A percentile compares a stretch with the other conserved stretches of the same genome.
These are phyloP conservation scores for Colletotrichum phormii DNA, from an alignment of 2,329 filamentous ascomycete species.

Conservation along the genomic window DNA sequence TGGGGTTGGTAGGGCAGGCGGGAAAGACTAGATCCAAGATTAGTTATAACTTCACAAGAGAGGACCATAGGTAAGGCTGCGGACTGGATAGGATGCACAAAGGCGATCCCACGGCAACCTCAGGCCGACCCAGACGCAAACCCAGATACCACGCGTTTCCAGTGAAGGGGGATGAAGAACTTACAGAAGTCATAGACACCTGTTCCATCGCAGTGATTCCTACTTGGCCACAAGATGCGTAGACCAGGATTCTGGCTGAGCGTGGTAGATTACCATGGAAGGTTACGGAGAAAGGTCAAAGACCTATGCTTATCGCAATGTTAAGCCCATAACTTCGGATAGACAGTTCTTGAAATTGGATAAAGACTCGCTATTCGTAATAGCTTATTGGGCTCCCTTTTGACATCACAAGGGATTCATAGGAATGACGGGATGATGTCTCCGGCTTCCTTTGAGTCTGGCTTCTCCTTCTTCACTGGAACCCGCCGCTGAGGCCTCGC, in stretches of 20 bases:
- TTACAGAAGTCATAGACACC: not conserved
- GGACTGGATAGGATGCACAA: not conserved
- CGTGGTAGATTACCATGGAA: not conserved
- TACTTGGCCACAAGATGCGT: not conserved
- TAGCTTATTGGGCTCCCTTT: not conserved
- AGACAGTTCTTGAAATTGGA: not conserved
- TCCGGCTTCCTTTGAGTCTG: constrained; percentile 27
- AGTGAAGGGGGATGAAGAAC: not conserved
- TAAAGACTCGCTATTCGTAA: not conserved
- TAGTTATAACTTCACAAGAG: not conserved
- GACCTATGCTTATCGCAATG: not conserved
- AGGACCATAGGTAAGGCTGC: not conserved
- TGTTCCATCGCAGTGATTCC: not conserved
- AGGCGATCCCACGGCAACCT: not conserved
- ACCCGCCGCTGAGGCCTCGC: constrained; percentile 35
- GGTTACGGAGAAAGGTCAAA: not conserved
- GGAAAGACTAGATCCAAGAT: not conserved
- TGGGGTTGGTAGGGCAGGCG: not conserved
- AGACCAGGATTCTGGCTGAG: not conserved
- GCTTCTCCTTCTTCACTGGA: constrained; percentile 1
- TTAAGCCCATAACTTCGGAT: not conserved
- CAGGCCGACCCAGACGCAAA: not conserved
- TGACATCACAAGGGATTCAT: not conserved
- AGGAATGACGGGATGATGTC: constrained; percentile 38
- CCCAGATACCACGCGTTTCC: not conserved